Base-by-base conservation (phyloP, 1,284 basidiomycete species). In the Kalmanozyma brasiliensis region DNA sequence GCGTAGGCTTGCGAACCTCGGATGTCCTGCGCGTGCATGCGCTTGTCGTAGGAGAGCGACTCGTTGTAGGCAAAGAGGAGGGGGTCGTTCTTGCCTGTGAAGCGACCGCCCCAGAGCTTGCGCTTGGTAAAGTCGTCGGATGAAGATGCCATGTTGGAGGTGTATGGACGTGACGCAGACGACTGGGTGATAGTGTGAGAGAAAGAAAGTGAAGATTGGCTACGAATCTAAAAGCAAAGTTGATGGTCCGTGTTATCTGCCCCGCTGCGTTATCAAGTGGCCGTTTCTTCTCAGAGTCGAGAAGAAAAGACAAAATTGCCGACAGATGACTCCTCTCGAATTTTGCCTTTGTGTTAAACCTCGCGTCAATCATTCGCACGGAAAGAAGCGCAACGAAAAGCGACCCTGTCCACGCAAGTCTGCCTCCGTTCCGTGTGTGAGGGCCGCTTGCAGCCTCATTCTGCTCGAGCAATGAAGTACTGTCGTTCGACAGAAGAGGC, bases 1-100 rank as follows among this genome's bases (percentile, higher is more conserved):
- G 95, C 90, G 82, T 98, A 98, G 16, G 95, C 94, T 78, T 96
- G 94, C 14, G 94, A 98, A 13, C 94, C 95, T 56, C 87, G 87
- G 76, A 98, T 92, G 79, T 98, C 95, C 40, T 89, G 93, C 2
- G 88, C 87, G 82, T 93, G 89, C 93, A 98, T 96, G 49, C 92
- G 88, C 83, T 91, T 88, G 84, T 98, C 95, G 83, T 98, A 98
- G 74, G 88, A 90, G 75, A 98, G 86, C 34, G 94, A 97, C 63
- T 82, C 77, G 56, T 82, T 82, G 68, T 78, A 82, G 30, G 69
- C 72, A 29, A 79, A 76, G 68, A 81, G 79, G 24, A 80, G 52
- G 0, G 79, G 79, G 46, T 79, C 80, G 16, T 78, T 81, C 35
- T 62, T 72, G 48, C 77, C 77, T 19, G 78, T 79, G 66, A 81